A percentile compares a stretch with the other conserved stretches of the same genome.
Conservation (phyloP, 805 yeast species). For the Dipodascus albidus region DNA sequence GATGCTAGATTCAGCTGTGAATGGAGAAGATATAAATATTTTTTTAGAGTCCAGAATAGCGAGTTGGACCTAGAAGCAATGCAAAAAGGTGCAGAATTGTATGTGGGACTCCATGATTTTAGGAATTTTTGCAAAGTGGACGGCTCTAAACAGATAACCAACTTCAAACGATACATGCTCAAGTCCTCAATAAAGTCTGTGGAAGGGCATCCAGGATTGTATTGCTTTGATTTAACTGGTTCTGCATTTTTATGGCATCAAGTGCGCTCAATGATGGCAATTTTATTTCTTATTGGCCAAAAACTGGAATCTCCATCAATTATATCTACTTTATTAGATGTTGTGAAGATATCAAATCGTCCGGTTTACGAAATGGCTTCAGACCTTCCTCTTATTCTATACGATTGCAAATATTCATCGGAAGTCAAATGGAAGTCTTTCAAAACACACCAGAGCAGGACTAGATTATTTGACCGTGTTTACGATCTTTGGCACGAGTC, state of each 20-base stretch:
- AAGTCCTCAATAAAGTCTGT: constrained; percentile 36
- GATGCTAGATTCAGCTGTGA: constrained; percentile 89
- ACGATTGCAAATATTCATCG: constrained; percentile 58
- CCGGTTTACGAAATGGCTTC: constrained; percentile 85
- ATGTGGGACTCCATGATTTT: constrained; percentile 76
- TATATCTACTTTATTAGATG: constrained; percentile 47
- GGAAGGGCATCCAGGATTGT: constrained; percentile 25
- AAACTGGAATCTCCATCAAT: constrained; percentile 49
- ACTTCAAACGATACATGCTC: constrained; percentile 56
- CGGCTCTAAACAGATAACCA: constrained; percentile 84
- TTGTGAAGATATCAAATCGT: constrained; percentile 43
- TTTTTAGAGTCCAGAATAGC: constrained; percentile 26
- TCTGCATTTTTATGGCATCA: constrained; percentile 96
- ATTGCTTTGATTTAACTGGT: constrained; percentile 69
- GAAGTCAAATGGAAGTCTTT: constrained; percentile 53
- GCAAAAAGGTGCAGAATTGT: constrained; percentile 52
- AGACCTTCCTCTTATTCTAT: constrained; percentile 76
- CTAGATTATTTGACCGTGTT: constrained; percentile 13
- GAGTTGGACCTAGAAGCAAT: constrained; percentile 53
- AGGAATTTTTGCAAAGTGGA: constrained; percentile 91
- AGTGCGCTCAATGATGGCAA: constrained; percentile 90
- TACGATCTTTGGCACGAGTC: constrained; percentile 43
- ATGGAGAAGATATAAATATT: constrained; percentile 73
- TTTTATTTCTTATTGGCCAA: constrained; percentile 73
- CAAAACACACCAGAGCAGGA: constrained; percentile 7